Evolutionary conservation across 1,139 yeast species (phyloP).

Genomic region (Lodderomyces parapsilosis): DNA sequence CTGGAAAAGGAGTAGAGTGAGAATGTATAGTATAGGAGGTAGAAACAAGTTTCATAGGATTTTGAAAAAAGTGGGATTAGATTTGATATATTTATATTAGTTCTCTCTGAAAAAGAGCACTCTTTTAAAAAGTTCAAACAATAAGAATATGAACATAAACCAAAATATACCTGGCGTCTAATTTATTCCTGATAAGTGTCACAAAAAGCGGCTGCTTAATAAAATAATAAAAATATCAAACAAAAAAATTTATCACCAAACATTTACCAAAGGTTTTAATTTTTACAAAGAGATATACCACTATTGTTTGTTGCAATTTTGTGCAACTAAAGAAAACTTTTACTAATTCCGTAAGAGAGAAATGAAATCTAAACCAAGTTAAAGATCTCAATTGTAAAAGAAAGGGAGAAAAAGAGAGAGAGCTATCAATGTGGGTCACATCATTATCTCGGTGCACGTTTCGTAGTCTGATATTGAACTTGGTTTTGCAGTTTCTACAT

Average conservation of each 20-base stretch:
- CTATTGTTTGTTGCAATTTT: background rate
- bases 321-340: background rate
- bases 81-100: background rate
- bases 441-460: background rate
- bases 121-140: no score
- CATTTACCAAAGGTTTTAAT: no score
- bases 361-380: no score
- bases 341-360: background rate
- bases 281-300: no score
- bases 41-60: background rate
- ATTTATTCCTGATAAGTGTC: background rate
- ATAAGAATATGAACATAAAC: background rate
- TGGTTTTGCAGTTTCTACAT: background rate
- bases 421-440: background rate
- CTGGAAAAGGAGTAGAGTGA: no score
- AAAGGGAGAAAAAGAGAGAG: background rate
- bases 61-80: no score
- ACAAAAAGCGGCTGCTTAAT: background rate
- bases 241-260: no score
- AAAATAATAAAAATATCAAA: background rate
- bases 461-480: background rate
- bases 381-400: background rate
- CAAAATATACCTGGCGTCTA: constrained; percentile 1
- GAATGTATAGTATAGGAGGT: no score
- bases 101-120: no score